These are phyloP conservation scores for Narthecium ossifragum DNA, from an alignment of 106 monocot genomes.

Conservation along the genomic window DNA sequence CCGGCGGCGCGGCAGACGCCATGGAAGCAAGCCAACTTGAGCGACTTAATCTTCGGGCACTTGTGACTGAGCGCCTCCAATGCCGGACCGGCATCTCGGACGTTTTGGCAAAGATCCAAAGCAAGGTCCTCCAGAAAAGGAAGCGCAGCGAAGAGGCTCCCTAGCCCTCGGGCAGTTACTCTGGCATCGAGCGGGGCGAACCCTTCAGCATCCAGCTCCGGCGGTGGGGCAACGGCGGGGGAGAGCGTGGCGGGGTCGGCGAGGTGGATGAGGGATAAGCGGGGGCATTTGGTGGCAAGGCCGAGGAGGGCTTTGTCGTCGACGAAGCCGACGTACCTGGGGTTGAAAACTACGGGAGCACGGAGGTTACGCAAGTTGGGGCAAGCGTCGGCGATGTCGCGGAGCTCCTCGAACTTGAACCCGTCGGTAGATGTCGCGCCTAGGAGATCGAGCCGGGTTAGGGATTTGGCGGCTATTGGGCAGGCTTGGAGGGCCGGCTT, in stretches of 20 bases:
- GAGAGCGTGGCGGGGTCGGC: constrained; percentile 36
- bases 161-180: constrained; percentile 42
- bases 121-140: constrained; percentile 53
- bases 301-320: constrained; percentile 45
- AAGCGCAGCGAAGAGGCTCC: constrained; percentile 35
- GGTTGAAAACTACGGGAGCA: constrained; percentile 74
- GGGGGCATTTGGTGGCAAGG: constrained; percentile 47
- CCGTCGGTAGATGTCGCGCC: constrained; percentile 46
- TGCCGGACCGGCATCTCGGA: constrained; percentile 42
- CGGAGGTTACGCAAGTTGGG: constrained; percentile 42
- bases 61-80: constrained; percentile 45
- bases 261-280: constrained; percentile 53
- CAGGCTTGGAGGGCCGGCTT: constrained; percentile 36
- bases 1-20: constrained; percentile 62
- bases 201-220: not conserved
- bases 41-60: constrained; percentile 37
- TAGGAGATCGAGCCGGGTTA: constrained; percentile 53
- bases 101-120: constrained; percentile 49
- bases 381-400: constrained; percentile 34
- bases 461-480: constrained; percentile 18
- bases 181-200: constrained; percentile 22
- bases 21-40: constrained; percentile 60
- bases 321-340: constrained; percentile 54
- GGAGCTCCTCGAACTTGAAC: constrained; percentile 50
- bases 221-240: constrained; percentile 5